Percentiles rank a stretch among this genome's conserved stretches.
These are phyloP conservation scores for Pichia sp. DNA, from an alignment of 1,139 yeast species.

Conservation along the genomic window DNA sequence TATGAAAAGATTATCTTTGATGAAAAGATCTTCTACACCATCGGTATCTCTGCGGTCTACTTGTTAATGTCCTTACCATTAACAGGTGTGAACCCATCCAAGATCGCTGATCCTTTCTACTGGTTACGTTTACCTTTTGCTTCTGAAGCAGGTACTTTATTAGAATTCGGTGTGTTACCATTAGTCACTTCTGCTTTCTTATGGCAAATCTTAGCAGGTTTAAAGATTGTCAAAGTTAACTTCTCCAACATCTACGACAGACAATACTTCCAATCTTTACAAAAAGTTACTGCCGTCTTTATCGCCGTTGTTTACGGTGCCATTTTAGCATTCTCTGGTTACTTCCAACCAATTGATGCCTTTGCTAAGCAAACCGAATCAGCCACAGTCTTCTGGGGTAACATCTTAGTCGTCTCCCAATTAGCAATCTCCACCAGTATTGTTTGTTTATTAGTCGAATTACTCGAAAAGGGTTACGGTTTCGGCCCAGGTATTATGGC, in stretches of 20 bases:
- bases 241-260: too few relatives aligned
- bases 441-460: conserved; percentile 66
- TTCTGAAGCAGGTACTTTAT: conserved; percentile 71
- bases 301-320: conserved; percentile 52
- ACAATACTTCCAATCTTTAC: too few relatives aligned
- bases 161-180: conserved; percentile 71
- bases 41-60: conserved; percentile 66
- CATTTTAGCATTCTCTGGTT: conserved; percentile 62
- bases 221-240: too few relatives aligned
- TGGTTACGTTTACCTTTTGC: conserved; percentile 77
- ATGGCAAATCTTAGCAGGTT: conserved; percentile 82
- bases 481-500: conserved; percentile 80
- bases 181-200: conserved; percentile 65
- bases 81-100: conserved; percentile 57
- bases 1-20: conserved; percentile 64
- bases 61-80: conserved; percentile 67
- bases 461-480: conserved; percentile 89
- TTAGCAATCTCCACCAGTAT: conserved; percentile 62
- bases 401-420: conserved; percentile 58
- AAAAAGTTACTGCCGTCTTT: conserved; percentile 62
- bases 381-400: conserved; percentile 18
- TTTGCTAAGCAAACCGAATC: conserved; percentile 17
- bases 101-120: conserved; percentile 64
- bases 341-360: conserved; percentile 52
- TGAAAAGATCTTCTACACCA: conserved; percentile 79